These are phyloP conservation scores for Wickerhamiella allomyrinae DNA, from an alignment of 805 yeast genomes.

Conservation along the genomic window DNA sequence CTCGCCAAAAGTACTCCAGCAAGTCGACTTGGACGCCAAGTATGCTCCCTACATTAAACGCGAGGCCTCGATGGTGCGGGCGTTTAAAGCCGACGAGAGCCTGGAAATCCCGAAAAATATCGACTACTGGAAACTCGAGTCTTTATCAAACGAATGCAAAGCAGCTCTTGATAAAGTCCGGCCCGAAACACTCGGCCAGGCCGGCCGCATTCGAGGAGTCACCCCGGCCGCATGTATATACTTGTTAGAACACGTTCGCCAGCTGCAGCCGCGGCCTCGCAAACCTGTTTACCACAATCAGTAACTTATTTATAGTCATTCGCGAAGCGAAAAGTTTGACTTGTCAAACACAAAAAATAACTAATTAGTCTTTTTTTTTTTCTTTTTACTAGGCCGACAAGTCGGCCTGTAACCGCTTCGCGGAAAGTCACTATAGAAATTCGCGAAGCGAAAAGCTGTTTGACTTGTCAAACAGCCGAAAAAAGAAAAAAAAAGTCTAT, in stretches of 20 bases:
- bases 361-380: too few species aligned
- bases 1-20: conserved; percentile 37
- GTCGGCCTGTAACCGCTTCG: too few species aligned
- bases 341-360: too few species aligned
- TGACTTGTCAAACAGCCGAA: too few species aligned
- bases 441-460: too few species aligned
- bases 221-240: conserved; percentile 88
- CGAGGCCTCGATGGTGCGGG: conserved; percentile 55
- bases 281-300: background rate
- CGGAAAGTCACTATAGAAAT: too few species aligned
- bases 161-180: conserved; percentile 53
- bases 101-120: conserved; percentile 53
- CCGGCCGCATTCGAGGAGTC: conserved; percentile 84
- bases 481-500: too few species aligned
- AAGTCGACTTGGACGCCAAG: conserved; percentile 64
- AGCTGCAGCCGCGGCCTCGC: conserved; percentile 1
- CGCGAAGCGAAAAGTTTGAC: too few species aligned
- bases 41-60: conserved; percentile 68
- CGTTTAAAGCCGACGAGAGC: conserved; percentile 73
- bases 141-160: conserved; percentile 67
- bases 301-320: too few species aligned
- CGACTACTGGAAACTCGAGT: conserved; percentile 44
- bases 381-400: too few species aligned
- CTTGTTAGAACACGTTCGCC: conserved; percentile 32
- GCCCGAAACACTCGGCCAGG: conserved; percentile 90